Conservation (phyloP, 768 basidiomycete genomes). For the Lactarius indigo region DNA sequence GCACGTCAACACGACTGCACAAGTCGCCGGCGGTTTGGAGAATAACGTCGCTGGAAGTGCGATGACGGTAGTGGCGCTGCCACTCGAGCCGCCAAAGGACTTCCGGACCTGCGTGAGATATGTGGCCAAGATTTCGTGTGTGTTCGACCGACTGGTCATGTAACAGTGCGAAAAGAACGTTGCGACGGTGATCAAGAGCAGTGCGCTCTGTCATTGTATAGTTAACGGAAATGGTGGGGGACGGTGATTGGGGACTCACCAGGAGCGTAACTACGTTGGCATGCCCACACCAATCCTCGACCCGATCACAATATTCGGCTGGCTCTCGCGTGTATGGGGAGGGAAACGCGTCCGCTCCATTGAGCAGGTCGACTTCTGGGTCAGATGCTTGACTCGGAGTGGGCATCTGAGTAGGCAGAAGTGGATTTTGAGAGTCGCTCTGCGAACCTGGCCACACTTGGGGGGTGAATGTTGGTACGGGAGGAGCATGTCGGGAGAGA, state of each 20-base stretch:
- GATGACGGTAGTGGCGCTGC: not conserved
- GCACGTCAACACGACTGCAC: not conserved
- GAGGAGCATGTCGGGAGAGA: not conserved
- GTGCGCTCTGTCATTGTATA: not conserved
- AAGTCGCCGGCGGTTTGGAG: not conserved
- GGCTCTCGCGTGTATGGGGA: not conserved
- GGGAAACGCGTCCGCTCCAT: not conserved
- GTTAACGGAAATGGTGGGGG: not conserved
- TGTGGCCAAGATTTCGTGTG: not conserved
- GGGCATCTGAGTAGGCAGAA: not conserved
- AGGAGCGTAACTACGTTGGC: slow-evolving; percentile 4
- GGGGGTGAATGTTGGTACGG: not conserved
- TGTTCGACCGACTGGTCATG: not conserved
- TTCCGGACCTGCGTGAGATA: not conserved
- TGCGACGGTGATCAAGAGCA: not conserved
- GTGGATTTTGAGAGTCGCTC: not conserved
- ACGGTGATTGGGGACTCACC: not conserved
- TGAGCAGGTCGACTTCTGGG: not conserved
- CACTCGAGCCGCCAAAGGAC: not conserved
- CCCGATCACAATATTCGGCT: not conserved
- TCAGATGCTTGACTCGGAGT: not conserved
- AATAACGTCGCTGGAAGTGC: not conserved
- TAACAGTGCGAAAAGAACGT: not conserved
- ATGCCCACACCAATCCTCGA: not conserved
- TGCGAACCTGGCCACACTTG: not conserved